Evolutionary conservation across 2,329 filamentous ascomycete species (phyloP), one percentile per base, ranked within the genome.

Genomic region (Onygena corvina): DNA sequence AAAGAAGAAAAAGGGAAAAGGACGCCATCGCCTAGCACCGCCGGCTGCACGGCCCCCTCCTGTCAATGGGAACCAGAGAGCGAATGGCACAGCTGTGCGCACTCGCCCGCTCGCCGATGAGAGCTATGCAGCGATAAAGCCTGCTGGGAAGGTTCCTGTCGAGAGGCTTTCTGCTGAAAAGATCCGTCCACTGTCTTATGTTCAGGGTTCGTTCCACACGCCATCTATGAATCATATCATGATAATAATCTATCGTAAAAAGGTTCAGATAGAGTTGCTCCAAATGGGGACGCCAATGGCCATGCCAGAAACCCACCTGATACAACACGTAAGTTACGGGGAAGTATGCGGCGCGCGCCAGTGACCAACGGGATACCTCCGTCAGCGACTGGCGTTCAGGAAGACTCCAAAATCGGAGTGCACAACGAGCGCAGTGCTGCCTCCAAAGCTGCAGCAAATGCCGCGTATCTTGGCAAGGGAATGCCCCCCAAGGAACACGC

Each of bases 351-450:
- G 11, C 18, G 12, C 18, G 20, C 36, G 3, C 36, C 11, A 23
- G 36, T 18, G n/a, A 5, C 36, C 18, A 4, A 40, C n/a, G n/a
- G 36, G n/a, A n/a, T n/a, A 5, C 36, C 18, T 40, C 36, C 36
- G 3, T 40, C 36, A 7, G 18, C 36, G 11, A 6, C 36, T 25
- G 21, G 36, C 18, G 21, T 21, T 3, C 18, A 18, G 20, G 36
- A 40, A 25, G 36, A 40, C 14, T 40, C 36, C 11, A 46, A 46
- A n/a, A 9, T 46, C 18, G 42, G 42, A 11, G 42, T 46, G 12
- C 42, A 46, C 16, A 46, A 31, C 30, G 42, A 30, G 14, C 42
- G 16, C 3, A 31, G 23, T 9, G 42, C 42, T 16, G 42, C 42
- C 29, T 29, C 29, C 9, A 31, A 16, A 30, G 42, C 42, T 7